Evolutionary conservation across 176 grass and related monocot genomes (phyloP).

Genomic region (barley (Hordeum vulgare)): DNA sequence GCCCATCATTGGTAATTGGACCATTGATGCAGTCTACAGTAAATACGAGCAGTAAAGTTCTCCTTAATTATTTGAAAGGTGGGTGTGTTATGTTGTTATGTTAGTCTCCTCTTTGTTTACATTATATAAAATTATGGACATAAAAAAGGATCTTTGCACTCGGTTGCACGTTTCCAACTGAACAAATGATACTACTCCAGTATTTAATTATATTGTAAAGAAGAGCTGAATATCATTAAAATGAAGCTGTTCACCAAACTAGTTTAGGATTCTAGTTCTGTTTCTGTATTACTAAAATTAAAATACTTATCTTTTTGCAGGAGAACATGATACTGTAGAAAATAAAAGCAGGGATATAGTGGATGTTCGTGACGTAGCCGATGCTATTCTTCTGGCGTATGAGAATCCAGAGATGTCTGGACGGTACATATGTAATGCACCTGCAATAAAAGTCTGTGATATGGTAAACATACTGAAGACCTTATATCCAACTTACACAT

Average conservation of each 20-base stretch:
- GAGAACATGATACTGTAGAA: constrained; percentile 29
- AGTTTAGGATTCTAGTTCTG: background rate
- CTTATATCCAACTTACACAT: constrained; percentile 27
- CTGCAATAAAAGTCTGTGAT: constrained; percentile 27
- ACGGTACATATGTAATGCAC: constrained; percentile 32
- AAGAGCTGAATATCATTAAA: background rate
- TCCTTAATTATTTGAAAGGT: constrained; percentile 46
- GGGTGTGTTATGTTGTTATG: background rate
- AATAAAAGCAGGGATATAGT: constrained; percentile 26
- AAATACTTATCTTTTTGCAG: constrained; percentile 10
- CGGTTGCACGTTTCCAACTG: background rate
- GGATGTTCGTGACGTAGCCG: constrained; percentile 37
- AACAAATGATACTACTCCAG: background rate
- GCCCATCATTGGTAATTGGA: constrained; percentile 29
- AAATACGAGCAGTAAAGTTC: constrained; percentile 32
- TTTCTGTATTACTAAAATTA: background rate
- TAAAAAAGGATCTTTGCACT: background rate
- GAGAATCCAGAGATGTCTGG: constrained; percentile 31
- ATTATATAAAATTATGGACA: too few relatives aligned
- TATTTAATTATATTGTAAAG: background rate
- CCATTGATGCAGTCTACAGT: constrained; percentile 35
- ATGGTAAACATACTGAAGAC: constrained; percentile 34
- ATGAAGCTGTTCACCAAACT: background rate
- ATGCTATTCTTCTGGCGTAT: constrained; percentile 39
- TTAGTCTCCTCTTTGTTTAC: too few relatives aligned